Percentiles rank a stretch among this genome's conserved stretches.
Conservation (phyloP, 2,329 filamentous ascomycete genomes). For the Leptosphaerulina australis region DNA sequence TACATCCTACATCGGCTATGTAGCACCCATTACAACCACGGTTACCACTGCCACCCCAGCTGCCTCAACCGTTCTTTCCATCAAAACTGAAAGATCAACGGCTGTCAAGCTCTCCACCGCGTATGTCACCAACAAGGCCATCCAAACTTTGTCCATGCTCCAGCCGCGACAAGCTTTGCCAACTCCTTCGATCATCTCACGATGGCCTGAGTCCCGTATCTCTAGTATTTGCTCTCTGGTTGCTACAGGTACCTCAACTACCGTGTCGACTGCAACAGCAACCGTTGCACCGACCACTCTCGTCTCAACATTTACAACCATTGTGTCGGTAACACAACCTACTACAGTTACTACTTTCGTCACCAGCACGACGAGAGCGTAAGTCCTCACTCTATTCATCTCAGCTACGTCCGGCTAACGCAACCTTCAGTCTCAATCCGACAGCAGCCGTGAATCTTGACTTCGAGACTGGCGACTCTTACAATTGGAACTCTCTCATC, state of each 20-base stretch:
- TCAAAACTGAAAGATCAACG: neutral
- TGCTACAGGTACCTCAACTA: neutral
- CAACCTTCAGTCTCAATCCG: neutral
- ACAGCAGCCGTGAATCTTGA: neutral
- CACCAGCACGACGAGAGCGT: neutral
- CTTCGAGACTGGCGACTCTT: neutral
- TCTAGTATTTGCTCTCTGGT: constrained; percentile 4
- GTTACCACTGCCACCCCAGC: neutral
- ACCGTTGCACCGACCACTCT: neutral
- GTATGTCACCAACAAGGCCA: neutral
- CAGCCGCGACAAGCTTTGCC: neutral
- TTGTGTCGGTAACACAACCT: neutral
- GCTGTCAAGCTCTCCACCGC: neutral
- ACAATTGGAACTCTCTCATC: neutral
- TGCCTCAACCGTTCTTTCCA: neutral
- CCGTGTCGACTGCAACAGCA: neutral
- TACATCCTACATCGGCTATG: neutral
- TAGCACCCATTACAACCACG: neutral
- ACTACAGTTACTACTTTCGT: neutral
- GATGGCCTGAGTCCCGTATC: neutral
- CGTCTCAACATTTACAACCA: neutral
- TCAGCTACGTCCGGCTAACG: neutral
- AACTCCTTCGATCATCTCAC: neutral
- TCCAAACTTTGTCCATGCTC: neutral
- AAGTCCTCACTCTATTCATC: neutral